phyloP scores from a whole-genome alignment of 2,329 filamentous ascomycete species.

The Anthostomella pinea region DNA sequence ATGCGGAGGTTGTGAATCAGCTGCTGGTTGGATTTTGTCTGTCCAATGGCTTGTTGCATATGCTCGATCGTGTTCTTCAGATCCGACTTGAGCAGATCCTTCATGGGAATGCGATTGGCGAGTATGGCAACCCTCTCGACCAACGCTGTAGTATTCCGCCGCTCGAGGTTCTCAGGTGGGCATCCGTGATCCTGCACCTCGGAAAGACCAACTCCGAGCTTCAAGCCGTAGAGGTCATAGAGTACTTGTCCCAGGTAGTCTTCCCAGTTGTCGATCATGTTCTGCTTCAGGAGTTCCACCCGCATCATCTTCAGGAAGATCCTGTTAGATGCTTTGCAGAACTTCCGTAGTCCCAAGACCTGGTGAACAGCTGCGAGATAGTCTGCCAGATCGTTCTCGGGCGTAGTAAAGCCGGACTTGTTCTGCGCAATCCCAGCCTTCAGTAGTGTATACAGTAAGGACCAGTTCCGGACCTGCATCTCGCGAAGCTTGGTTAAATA shows the following conservation, averaged over 20 bases:
- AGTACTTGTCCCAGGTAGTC: slow-evolving; percentile 82
- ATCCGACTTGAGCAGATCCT: slow-evolving; percentile 87
- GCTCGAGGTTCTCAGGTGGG: slow-evolving; percentile 72
- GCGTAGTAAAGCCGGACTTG: slow-evolving; percentile 58
- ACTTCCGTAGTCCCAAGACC: slow-evolving; percentile 77
- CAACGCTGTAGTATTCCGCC: slow-evolving; percentile 73
- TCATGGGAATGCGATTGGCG: slow-evolving; percentile 80
- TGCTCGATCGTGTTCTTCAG: slow-evolving; percentile 88
- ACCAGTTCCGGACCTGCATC: slow-evolving; percentile 85
- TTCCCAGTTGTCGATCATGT: slow-evolving; percentile 77
- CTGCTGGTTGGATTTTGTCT: slow-evolving; percentile 72
- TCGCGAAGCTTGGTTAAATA: slow-evolving; percentile 74
- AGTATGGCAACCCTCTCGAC: slow-evolving; percentile 81
- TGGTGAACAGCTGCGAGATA: slow-evolving; percentile 81
- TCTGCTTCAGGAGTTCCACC: slow-evolving; percentile 74
- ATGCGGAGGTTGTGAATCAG: slow-evolving; percentile 86
- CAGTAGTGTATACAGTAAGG: slow-evolving; percentile 76
- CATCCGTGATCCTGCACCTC: slow-evolving; percentile 78
- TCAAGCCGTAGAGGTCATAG: slow-evolving; percentile 79
- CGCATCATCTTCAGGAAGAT: slow-evolving; percentile 88
- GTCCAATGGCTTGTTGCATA: slow-evolving; percentile 82
- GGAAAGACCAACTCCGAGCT: slow-evolving; percentile 65
- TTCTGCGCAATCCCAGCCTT: slow-evolving; percentile 72
- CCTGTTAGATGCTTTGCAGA: slow-evolving; percentile 82
- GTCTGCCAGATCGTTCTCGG: slow-evolving; percentile 71